phyloP scores from a whole-genome alignment of 176 grass and related monocot species.

The bread wheat (Triticum aestivum) region IWGSC_CS_RefSeq_v2.1 NC_057802.1:512621158-512621657 shows the following conservation, averaged over 20 bases:
- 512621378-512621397: background rate
- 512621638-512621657: background rate
- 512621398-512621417: background rate
- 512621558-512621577: background rate
- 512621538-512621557: background rate
- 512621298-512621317: background rate
- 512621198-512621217: background rate
- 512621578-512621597: background rate
- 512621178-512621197: background rate
- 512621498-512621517: background rate
- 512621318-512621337: background rate
- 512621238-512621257: conserved; percentile 14
- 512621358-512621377: background rate
- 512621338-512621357: background rate
- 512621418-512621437: background rate
- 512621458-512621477: background rate
- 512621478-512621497: background rate
- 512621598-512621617: background rate
- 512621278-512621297: background rate
- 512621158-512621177: background rate
- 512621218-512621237: too few relatives aligned
- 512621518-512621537: background rate
- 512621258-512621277: background rate
- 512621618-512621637: background rate
- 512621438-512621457: background rate